These are phyloP conservation scores for Harringtonia aguacate DNA, from an alignment of 2,329 filamentous ascomycete genomes.

Conservation along the genomic window DNA sequence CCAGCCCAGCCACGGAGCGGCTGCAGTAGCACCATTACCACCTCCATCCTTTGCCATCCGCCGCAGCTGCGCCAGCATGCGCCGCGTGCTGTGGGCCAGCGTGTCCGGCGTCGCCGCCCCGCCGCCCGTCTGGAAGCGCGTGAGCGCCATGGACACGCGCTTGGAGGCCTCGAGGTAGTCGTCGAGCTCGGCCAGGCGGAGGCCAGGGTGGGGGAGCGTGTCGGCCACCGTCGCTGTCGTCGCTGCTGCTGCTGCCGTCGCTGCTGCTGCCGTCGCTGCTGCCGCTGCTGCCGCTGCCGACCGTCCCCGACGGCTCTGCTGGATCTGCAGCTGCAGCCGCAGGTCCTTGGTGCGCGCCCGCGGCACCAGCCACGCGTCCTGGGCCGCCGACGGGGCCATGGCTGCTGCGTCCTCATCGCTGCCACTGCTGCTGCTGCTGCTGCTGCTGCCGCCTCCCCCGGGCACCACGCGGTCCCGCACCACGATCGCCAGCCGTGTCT, in stretches of 20 bases:
- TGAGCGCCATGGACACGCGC: conserved; percentile 6
- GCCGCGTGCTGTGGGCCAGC: conserved; percentile 3
- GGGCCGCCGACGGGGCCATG: too few relatives aligned
- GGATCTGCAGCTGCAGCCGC: not conserved
- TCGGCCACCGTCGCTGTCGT: not conserved
- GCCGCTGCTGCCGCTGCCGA: too few relatives aligned
- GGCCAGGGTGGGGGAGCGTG: not conserved
- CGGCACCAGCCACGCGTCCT: conserved; percentile 9
- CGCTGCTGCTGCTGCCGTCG: too few relatives aligned
- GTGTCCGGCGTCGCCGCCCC: conserved; percentile 3
- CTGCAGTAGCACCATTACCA: not conserved
- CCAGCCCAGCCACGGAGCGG: conserved; percentile 16
- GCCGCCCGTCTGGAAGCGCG: conserved; percentile 5
- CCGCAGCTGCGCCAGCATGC: conserved; percentile 7
- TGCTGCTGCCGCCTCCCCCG: not conserved
- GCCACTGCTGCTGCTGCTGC: too few relatives aligned
- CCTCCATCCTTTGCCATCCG: not conserved
- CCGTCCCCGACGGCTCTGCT: not conserved
- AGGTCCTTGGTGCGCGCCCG: conserved; percentile 6
- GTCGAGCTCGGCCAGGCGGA: conserved; percentile 61
- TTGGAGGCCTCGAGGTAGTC: conserved; percentile 60
- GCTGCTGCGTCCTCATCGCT: too few relatives aligned
- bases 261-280: too few relatives aligned
- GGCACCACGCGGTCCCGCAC: conserved; percentile 22
- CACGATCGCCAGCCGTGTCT: conserved; percentile 67